phyloP scores from a whole-genome alignment of 2,329 filamentous ascomycete genomes.

The Paraphoma sp. region DNA sequence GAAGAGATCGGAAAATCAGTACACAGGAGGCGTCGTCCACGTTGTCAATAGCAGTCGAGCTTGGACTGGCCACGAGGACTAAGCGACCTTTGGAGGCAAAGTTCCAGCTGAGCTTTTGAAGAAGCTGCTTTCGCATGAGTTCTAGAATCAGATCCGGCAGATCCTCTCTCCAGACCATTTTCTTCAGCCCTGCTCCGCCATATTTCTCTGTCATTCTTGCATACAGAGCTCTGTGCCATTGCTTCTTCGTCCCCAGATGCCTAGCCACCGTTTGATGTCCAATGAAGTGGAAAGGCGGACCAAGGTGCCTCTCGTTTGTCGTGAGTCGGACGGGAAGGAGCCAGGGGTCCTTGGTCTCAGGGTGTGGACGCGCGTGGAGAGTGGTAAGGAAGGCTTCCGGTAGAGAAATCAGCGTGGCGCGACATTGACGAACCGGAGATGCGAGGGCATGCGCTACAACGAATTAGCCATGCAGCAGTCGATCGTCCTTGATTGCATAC shows the following conservation, averaged over 20 bases:
- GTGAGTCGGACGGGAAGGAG: conserved; percentile 58
- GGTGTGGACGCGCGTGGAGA: conserved; percentile 64
- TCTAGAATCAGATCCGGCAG: conserved; percentile 53
- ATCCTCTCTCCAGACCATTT: conserved; percentile 55
- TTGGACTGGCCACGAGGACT: conserved; percentile 26
- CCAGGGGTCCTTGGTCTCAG: conserved; percentile 61
- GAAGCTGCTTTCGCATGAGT: conserved; percentile 45
- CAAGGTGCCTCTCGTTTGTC: conserved; percentile 27
- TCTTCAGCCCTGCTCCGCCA: conserved; percentile 36
- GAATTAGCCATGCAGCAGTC: conserved; percentile 6
- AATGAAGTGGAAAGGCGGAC: conserved; percentile 32
- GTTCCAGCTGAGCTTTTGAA: conserved; percentile 47
- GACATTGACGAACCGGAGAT: conserved; percentile 65
- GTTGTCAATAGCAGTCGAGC: conserved; percentile 23
- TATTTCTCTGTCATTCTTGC: conserved; percentile 44
- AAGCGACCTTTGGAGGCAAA: conserved; percentile 34
- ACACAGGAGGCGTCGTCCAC: conserved; percentile 40
- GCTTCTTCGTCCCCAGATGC: conserved; percentile 26
- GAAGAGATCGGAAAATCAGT: conserved; percentile 32
- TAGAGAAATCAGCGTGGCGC: conserved; percentile 55
- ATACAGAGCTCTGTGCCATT: conserved; percentile 29
- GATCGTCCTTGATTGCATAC: conserved; percentile 47
- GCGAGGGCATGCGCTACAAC: conserved; percentile 66
- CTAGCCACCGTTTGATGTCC: conserved; percentile 17
- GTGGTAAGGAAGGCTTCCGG: conserved; percentile 70